Conservation (phyloP, 163 green algal species). For the Prototheca stagnorum region DNA sequence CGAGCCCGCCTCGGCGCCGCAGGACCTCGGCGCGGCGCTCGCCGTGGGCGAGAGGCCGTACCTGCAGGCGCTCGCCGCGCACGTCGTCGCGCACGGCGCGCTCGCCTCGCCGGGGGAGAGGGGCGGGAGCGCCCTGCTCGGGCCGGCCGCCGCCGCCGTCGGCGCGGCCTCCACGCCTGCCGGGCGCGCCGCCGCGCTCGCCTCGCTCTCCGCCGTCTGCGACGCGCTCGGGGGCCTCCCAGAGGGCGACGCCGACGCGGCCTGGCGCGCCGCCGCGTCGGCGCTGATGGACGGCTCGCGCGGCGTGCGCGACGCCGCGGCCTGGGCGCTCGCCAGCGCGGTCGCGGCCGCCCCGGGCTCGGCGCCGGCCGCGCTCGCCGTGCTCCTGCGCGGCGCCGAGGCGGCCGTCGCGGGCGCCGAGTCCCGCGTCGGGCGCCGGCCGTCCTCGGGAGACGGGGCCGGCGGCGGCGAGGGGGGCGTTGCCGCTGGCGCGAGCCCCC, state of each 20-base stretch:
- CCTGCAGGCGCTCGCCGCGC: conserved; percentile 58
- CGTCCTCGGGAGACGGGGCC: too few species aligned
- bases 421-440: too few species aligned
- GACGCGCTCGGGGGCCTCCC: conserved; percentile 44
- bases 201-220: conserved; percentile 19
- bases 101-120: too few species aligned
- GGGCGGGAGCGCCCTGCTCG: conserved; percentile 1
- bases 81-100: too few species aligned
- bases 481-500: too few species aligned
- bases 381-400: conserved; percentile 24
- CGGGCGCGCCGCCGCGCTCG: conserved; percentile 4
- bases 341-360: conserved; percentile 23
- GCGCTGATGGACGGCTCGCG: conserved; percentile 57
- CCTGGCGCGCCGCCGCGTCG: conserved; percentile 23
- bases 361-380: conserved; percentile 34
- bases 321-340: conserved; percentile 12
- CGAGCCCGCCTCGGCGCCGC: conserved; percentile 7
- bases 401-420: neutral
- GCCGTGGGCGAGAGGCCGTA: conserved; percentile 47
- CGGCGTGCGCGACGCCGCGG: conserved; percentile 28
- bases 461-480: too few species aligned
- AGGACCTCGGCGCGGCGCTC: conserved; percentile 27
- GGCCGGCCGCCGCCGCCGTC: conserved; percentile 8
- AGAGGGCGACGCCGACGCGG: too few species aligned
- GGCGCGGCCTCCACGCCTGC: conserved; percentile 3